These are phyloP conservation scores for Cytospora schulzeri DNA, from an alignment of 2,329 filamentous ascomycete species.

Conservation along the genomic window DNA sequence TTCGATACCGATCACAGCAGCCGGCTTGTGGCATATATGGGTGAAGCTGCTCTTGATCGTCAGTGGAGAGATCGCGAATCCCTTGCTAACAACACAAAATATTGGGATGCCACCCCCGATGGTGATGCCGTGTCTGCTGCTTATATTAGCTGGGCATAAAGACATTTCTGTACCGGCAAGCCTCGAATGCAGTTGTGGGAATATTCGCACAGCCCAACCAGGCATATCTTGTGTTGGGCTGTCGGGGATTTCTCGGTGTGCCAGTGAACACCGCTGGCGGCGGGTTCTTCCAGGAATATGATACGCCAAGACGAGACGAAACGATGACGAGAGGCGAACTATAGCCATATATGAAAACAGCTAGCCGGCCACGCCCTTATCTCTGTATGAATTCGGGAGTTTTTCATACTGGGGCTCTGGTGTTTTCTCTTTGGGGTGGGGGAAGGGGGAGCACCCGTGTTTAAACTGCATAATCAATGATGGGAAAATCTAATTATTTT, in stretches of 20 bases:
- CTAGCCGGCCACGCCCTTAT: conserved; percentile 2
- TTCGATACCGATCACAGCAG: not conserved
- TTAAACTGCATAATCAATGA: conserved; percentile 23
- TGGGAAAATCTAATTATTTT: conserved; percentile 18
- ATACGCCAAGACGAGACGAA: conserved; percentile 18
- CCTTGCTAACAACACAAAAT: not conserved
- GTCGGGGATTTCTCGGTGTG: not conserved
- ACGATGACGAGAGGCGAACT: conserved; percentile 13
- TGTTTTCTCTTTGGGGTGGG: conserved; percentile 3
- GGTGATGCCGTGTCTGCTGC: not conserved
- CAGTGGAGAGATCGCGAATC: not conserved
- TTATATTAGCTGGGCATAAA: not conserved
- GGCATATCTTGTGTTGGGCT: not conserved
- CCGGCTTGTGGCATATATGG: not conserved
- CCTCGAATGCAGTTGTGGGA: not conserved
- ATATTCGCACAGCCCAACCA: not conserved
- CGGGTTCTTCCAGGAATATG: not conserved
- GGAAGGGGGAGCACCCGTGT: conserved; percentile 9
- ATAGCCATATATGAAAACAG: conserved; percentile 7
- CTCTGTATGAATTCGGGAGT: conserved; percentile 18
- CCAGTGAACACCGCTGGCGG: not conserved
- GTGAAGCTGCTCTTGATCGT: not conserved
- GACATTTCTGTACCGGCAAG: not conserved
- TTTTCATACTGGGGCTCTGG: conserved; percentile 17
- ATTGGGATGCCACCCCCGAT: not conserved